These are phyloP conservation scores for Craterostigma plantagineum DNA, from an alignment of 257 asterid genomes.

Conservation along the genomic window DNA sequence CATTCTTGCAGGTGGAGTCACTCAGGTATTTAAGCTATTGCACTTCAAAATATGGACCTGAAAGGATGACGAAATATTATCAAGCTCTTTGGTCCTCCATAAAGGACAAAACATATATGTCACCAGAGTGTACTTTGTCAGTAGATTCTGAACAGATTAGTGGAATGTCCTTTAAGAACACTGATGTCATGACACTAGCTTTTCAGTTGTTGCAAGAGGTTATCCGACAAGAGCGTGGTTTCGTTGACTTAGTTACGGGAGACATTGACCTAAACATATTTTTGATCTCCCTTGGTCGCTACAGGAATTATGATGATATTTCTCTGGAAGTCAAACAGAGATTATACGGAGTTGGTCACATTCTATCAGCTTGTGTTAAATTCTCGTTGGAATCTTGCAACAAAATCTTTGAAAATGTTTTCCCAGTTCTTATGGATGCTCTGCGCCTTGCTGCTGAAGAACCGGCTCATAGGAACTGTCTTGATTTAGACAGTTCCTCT, in stretches of 20 bases:
- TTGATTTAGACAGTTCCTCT: constrained; percentile 13
- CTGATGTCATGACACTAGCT: constrained; percentile 54
- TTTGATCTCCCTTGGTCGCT: constrained; percentile 28
- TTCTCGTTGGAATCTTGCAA: constrained; percentile 47
- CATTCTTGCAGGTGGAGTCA: constrained; percentile 63
- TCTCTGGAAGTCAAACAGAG: constrained; percentile 43
- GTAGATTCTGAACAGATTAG: constrained; percentile 26
- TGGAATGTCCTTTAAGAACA: constrained; percentile 47
- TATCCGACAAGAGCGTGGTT: constrained; percentile 25
- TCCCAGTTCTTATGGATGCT: constrained; percentile 40
- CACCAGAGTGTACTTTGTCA: constrained; percentile 33
- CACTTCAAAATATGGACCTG: constrained; percentile 48
- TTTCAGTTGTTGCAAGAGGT: constrained; percentile 47
- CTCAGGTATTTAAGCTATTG: constrained; percentile 66
- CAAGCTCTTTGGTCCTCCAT: constrained; percentile 65
- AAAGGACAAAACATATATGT: constrained; percentile 43
- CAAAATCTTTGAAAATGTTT: constrained; percentile 52
- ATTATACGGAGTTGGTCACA: constrained; percentile 56
- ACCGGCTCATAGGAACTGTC: constrained; percentile 15
- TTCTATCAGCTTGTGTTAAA: constrained; percentile 46
- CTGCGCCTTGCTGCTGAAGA: constrained; percentile 38
- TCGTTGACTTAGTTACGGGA: constrained; percentile 31
- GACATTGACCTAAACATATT: constrained; percentile 52
- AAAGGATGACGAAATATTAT: constrained; percentile 39
- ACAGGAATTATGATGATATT: constrained; percentile 25